Evolutionary conservation across 768 basidiomycete genomes (phyloP).

Genomic region (Rhodosporidiobolus odoratus): DNA sequence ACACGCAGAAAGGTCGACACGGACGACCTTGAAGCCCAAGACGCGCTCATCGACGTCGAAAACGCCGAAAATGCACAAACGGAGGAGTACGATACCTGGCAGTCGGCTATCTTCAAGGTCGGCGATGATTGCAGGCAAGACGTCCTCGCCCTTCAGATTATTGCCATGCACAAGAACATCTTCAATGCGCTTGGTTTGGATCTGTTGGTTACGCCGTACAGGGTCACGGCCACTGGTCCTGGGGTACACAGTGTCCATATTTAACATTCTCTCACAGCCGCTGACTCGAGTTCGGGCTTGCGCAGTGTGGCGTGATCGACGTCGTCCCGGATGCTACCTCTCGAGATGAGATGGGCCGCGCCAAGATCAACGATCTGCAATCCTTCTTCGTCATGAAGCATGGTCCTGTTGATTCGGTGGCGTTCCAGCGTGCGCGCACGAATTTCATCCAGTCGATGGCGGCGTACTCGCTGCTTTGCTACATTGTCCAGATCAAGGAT

Average conservation of each 20-base stretch:
- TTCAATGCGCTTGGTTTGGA: conserved; percentile 82
- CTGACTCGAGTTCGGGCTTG: background rate
- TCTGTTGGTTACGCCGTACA: conserved; percentile 88
- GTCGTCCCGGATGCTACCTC: conserved; percentile 97
- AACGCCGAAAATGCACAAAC: conserved; percentile 36
- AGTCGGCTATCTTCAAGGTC: conserved; percentile 98
- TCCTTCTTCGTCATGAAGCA: conserved; percentile 92
- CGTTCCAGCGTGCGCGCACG: conserved; percentile 84
- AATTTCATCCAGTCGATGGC: conserved; percentile 99
- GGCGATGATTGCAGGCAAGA: conserved; percentile 99
- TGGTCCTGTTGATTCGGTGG: conserved; percentile 77
- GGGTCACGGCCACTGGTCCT: conserved; percentile 92
- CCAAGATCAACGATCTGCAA: conserved; percentile 91
- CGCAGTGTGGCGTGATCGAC: conserved; percentile 93
- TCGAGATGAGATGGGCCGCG: conserved; percentile 97
- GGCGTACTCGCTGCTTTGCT: conserved; percentile 95
- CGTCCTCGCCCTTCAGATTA: conserved; percentile 90
- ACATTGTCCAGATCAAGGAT: conserved; percentile 97
- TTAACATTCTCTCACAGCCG: background rate
- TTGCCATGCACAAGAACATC: conserved; percentile 99
- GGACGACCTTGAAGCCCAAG: conserved; percentile 28
- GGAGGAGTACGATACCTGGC: conserved; percentile 76
- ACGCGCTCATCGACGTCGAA: conserved; percentile 48
- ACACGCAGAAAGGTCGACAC: conserved; percentile 49
- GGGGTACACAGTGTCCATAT: conserved; percentile 59